Base-by-base conservation (phyloP, 2,329 filamentous ascomycete genomes). In the Xylaria polymorpha region DNA sequence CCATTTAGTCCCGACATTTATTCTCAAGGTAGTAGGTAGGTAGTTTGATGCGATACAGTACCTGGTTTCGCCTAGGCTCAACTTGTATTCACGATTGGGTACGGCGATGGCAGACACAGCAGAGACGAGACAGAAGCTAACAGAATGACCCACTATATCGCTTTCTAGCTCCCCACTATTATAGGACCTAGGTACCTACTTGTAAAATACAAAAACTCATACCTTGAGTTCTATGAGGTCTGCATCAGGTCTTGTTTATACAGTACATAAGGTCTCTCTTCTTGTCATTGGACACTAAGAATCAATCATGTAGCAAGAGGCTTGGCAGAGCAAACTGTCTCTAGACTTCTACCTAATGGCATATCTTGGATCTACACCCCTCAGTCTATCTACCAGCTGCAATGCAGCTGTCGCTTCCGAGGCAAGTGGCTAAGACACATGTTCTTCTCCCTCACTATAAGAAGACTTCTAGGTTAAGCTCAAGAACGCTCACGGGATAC, bases 401-500 rank as follows among this genome's bases (percentile, higher is more conserved):
- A 4, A 9, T 3, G 10, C 25, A 43, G 32, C 50, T 39, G 32
- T 14, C 12, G 15, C 25, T 18, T 35, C n/a, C 32, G 32, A 32
- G 22, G 43, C 7, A 41, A 12, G 22, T 25, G 20, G 22, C 32
- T 32, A 48, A 48, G 25, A 5, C 55, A 35, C 22, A 32, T 43
- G 46, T 41, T 55, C 4, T 44, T 55, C 12, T n/a, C 32, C n/a
- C 12, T 35, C 10, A 64, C 69, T 85, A 97, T 83, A 98, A 85
- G 87, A 99, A 97, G 74, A 92, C 89, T 83, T 98, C 95, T 39
- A 98, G 88, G 82, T 98, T 97, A 79, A 99, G 88, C 85, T 99
- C 96, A 74, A 99, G 83, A 51, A 93, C 94, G 83, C 94, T 98
- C 76, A 97, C 94, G 50, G 96, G 95, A 85, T 71, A 63, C 56